Percentiles rank a stretch among this genome's conserved stretches.
These are phyloP conservation scores for Penicillium ucsense DNA, from an alignment of 495 filamentous ascomycete species.

Conservation along the genomic window DNA sequence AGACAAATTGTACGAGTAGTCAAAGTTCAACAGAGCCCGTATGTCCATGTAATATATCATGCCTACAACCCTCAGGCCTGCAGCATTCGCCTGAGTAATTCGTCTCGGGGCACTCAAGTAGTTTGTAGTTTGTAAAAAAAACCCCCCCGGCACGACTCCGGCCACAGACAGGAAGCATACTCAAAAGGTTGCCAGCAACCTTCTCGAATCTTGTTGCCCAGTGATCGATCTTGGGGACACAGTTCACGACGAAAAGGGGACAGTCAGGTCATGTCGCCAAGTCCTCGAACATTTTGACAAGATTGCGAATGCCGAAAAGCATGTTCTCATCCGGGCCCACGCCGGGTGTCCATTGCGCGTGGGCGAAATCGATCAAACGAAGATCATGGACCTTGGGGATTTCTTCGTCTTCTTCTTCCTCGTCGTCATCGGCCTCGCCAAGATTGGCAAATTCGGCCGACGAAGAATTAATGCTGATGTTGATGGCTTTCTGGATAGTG, in stretches of 20 bases:
- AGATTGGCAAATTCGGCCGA: slow-evolving; percentile 24
- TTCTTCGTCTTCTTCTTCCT: slow-evolving; percentile 55
- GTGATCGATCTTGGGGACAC: background rate
- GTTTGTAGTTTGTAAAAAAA: too few species aligned
- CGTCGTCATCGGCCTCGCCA: slow-evolving; percentile 60
- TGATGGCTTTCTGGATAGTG: slow-evolving; percentile 23
- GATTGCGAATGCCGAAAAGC: slow-evolving; percentile 63
- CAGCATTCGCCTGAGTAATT: too few species aligned
- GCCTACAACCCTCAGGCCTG: too few species aligned
- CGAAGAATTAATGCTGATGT: slow-evolving; percentile 32
- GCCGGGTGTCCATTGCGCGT: slow-evolving; percentile 79
- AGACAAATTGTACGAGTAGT: too few species aligned
- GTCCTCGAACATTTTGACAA: slow-evolving; percentile 60
- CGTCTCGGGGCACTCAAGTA: too few species aligned
- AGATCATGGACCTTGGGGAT: slow-evolving; percentile 66
- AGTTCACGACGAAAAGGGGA: too few species aligned
- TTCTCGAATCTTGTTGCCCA: slow-evolving; percentile 1
- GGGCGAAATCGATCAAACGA: slow-evolving; percentile 95
- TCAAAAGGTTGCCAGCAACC: slow-evolving; percentile 22
- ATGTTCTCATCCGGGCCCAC: slow-evolving; percentile 82
- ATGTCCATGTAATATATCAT: too few species aligned
- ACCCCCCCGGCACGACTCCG: too few species aligned
- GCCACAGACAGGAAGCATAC: background rate
- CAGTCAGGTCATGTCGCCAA: slow-evolving; percentile 28
- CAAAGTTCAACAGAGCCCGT: too few species aligned